Evolutionary conservation across 805 yeast genomes (phyloP).

Genomic region (Torulaspora maleeae): DNA sequence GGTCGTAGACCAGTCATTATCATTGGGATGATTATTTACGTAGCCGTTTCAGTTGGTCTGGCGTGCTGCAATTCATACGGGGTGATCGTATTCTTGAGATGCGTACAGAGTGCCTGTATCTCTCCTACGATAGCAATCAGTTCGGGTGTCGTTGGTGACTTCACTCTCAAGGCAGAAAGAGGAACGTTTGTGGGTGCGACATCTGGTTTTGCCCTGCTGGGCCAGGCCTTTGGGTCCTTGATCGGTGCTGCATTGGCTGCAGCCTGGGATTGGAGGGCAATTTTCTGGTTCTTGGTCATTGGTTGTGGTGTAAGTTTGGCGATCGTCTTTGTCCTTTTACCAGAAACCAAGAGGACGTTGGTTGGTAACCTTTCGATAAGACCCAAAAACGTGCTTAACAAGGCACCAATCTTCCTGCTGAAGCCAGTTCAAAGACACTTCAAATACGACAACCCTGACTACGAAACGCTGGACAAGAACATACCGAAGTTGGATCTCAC

Average conservation of each 20-base stretch:
- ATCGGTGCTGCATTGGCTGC: constrained; percentile 46
- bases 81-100: constrained; percentile 57
- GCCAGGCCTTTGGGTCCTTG: constrained; percentile 74
- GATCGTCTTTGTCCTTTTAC: constrained; percentile 42
- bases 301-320: constrained; percentile 48
- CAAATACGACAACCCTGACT: constrained; percentile 32
- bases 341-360: constrained; percentile 67
- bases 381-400: constrained; percentile 44
- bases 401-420: constrained; percentile 41
- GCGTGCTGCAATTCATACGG: constrained; percentile 56
- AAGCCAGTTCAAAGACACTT: constrained; percentile 21
- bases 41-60: constrained; percentile 61
- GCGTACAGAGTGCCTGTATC: constrained; percentile 67
- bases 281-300: constrained; percentile 69
- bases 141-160: constrained; percentile 70
- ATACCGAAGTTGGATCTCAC: constrained; percentile 30
- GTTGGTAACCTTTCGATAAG: constrained; percentile 67
- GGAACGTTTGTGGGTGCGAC: constrained; percentile 67
- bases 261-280: constrained; percentile 62
- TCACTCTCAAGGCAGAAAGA: constrained; percentile 56
- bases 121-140: constrained; percentile 68
- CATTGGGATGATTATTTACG: constrained; percentile 49
- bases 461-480: constrained; percentile 25
- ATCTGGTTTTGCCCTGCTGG: constrained; percentile 59
- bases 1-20: constrained; percentile 73